A percentile compares a stretch with the other conserved stretches of the same genome.
These are phyloP conservation scores for Heterobasidion annosum DNA, from an alignment of 1,284 basidiomycete species.

Conservation along the genomic window DNA sequence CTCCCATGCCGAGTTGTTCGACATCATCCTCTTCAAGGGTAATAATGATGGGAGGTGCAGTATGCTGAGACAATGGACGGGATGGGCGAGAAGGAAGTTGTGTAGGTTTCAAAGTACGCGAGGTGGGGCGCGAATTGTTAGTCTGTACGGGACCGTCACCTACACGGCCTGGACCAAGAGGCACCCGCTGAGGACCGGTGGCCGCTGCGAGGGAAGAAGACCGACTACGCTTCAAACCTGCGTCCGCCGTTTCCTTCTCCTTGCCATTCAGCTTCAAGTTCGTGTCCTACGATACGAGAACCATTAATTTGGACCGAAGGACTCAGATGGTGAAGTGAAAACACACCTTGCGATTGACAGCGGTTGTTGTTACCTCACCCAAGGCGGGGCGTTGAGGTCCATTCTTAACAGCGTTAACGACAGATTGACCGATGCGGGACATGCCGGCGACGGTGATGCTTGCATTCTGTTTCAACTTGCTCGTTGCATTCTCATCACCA, in stretches of 20 bases:
- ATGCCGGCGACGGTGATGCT: constrained; percentile 31
- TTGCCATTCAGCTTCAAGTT: constrained; percentile 29
- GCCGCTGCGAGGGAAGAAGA: constrained; percentile 50
- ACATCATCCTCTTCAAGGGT: constrained; percentile 25
- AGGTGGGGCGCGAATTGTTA: background rate
- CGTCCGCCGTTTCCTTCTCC: constrained; percentile 45
- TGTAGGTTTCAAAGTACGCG: constrained; percentile 8
- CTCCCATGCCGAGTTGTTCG: constrained; percentile 49
- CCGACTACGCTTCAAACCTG: constrained; percentile 52
- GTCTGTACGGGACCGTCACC: constrained; percentile 15
- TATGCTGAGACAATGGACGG: constrained; percentile 27
- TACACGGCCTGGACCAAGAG: constrained; percentile 45
- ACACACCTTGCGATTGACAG: constrained; percentile 67
- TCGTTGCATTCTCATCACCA: constrained; percentile 65
- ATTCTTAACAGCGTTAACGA: constrained; percentile 26
- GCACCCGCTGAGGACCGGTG: constrained; percentile 52
- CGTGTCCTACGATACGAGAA: constrained; percentile 24
- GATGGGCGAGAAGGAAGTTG: constrained; percentile 15
- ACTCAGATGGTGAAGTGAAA: background rate
- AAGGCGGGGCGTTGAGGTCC: constrained; percentile 49
- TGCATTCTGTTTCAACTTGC: constrained; percentile 50
- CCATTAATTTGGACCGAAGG: background rate
- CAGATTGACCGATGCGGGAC: constrained; percentile 19
- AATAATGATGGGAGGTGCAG: constrained; percentile 24
- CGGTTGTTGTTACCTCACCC: constrained; percentile 60